Conservation (phyloP, 2,329 filamentous ascomycete genomes). For the Chaetothyriales sp. region DNA sequence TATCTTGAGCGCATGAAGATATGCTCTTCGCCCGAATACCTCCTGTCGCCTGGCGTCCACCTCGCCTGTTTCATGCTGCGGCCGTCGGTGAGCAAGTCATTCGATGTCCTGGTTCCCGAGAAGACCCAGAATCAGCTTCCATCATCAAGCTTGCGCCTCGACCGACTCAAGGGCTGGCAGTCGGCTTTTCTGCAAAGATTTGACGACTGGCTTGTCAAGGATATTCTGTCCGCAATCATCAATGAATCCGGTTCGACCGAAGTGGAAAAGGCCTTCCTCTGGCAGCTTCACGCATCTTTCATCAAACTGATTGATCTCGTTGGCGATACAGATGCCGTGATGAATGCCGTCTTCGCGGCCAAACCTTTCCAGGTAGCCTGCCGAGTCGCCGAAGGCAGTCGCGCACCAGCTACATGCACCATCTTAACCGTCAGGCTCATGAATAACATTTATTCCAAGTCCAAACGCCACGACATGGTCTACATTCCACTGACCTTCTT, state of each 20-base stretch:
- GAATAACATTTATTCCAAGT: slow-evolving; percentile 45
- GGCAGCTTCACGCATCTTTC: slow-evolving; percentile 32
- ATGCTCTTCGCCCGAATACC: slow-evolving; percentile 27
- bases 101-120: slow-evolving; percentile 49
- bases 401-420: slow-evolving; percentile 30
- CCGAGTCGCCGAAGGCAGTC: slow-evolving; percentile 13
- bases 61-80: slow-evolving; percentile 31
- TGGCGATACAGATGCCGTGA: slow-evolving; percentile 31
- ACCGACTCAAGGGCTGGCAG: slow-evolving; percentile 43
- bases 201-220: slow-evolving; percentile 27
- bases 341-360: slow-evolving; percentile 26
- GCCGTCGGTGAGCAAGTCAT: slow-evolving; percentile 41
- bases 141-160: slow-evolving; percentile 40
- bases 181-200: slow-evolving; percentile 36
- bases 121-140: slow-evolving; percentile 48
- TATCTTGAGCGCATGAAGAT: slow-evolving; percentile 52
- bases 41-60: slow-evolving; percentile 27
- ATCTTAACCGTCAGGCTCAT: slow-evolving; percentile 46
- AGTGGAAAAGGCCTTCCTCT: slow-evolving; percentile 28
- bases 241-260: slow-evolving; percentile 9
- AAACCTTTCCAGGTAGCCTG: slow-evolving; percentile 27
- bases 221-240: slow-evolving; percentile 25
- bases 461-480: slow-evolving; percentile 39
- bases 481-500: slow-evolving; percentile 54
- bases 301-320: slow-evolving; percentile 25